These are phyloP conservation scores for Leccinum arenicola DNA, from an alignment of 768 basidiomycete genomes.

Conservation along the genomic window DNA sequence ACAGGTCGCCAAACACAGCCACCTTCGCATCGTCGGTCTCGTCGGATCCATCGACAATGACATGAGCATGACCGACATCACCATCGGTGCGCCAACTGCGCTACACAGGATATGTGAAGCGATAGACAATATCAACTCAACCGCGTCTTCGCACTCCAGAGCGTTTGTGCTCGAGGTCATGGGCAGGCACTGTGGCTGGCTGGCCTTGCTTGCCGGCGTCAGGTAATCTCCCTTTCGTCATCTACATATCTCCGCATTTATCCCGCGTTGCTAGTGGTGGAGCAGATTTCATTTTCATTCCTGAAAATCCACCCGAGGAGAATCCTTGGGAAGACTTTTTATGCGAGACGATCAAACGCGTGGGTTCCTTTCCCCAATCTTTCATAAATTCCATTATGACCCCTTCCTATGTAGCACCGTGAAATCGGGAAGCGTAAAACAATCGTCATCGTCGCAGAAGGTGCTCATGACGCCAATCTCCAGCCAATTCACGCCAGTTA, in stretches of 20 bases:
- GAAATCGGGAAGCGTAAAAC: conserved; percentile 93
- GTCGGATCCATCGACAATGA: conserved; percentile 99
- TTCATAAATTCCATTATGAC: neutral
- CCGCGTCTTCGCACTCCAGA: conserved; percentile 91
- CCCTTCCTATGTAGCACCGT: conserved; percentile 62
- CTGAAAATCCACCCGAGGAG: conserved; percentile 79
- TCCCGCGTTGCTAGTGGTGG: conserved; percentile 53
- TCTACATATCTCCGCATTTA: conserved; percentile 8
- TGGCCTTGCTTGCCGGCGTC: conserved; percentile 89
- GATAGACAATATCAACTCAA: conserved; percentile 97
- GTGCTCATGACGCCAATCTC: conserved; percentile 83
- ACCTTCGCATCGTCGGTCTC: conserved; percentile 95
- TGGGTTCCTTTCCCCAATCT: conserved; percentile 35
- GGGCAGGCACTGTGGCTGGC: conserved; percentile 99
- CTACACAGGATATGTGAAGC: conserved; percentile 96
- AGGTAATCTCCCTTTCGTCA: conserved; percentile 47
- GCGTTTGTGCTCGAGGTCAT: conserved; percentile 99
- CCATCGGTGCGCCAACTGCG: conserved; percentile 95
- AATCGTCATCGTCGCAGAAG: conserved; percentile 97
- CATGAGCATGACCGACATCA: conserved; percentile 96
- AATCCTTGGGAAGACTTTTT: conserved; percentile 90
- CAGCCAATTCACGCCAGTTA: conserved; percentile 91
- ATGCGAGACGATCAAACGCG: conserved; percentile 80
- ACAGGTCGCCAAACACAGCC: conserved; percentile 67
- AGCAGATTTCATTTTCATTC: conserved; percentile 97